phyloP scores from a whole-genome alignment of 208 protist genomes.

The Wallacemonas sp. region DNA sequence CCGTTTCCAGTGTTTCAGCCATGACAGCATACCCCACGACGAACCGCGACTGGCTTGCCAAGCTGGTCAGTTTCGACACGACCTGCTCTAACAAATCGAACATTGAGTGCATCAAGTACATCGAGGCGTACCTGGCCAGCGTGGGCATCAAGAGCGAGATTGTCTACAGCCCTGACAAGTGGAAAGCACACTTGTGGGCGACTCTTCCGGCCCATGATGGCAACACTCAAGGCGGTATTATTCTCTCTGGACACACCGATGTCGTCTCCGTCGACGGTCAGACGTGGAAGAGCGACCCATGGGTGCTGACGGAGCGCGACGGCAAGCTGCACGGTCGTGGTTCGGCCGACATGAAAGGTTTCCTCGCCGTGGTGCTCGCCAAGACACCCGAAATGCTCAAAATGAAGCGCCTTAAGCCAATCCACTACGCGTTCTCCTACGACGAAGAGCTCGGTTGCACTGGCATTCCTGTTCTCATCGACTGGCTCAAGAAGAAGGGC shows the following conservation, averaged over 20 bases:
- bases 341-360: constrained; percentile 63
- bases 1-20: not conserved
- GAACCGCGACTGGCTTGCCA: constrained; percentile 7
- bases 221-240: constrained; percentile 47
- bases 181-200: constrained; percentile 57
- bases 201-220: constrained; percentile 48
- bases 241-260: constrained; percentile 61
- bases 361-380: constrained; percentile 50
- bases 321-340: constrained; percentile 60
- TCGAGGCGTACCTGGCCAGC: constrained; percentile 9
- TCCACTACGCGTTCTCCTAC: constrained; percentile 57
- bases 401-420: constrained; percentile 47
- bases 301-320: constrained; percentile 45
- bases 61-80: constrained; percentile 20
- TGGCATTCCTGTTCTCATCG: constrained; percentile 32
- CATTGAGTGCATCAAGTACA: not conserved
- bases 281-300: constrained; percentile 62
- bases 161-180: constrained; percentile 37
- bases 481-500: constrained; percentile 27
- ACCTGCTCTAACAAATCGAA: constrained; percentile 9
- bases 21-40: constrained; percentile 18
- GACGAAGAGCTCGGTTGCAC: constrained; percentile 52
- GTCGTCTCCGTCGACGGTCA: constrained; percentile 75
- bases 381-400: constrained; percentile 35
- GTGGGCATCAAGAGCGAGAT: constrained; percentile 37